Evolutionary conservation across 2,329 filamentous ascomycete genomes (phyloP).

Genomic region (Aspergillus proliferans): DNA sequence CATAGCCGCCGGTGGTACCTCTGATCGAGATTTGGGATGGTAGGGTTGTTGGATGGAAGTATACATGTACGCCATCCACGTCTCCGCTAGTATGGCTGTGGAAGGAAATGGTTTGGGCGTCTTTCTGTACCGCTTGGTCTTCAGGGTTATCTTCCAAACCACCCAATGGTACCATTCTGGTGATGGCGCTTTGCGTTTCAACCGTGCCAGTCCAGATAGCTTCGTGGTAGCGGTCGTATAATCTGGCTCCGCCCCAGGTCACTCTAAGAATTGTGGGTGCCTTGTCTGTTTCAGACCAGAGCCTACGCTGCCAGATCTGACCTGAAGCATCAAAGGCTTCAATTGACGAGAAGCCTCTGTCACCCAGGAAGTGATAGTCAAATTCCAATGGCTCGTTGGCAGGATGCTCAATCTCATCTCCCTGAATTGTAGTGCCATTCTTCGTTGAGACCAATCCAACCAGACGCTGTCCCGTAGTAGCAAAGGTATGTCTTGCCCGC

Average conservation of each 20-base stretch:
- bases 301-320: slow-evolving; percentile 4
- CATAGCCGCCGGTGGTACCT: slow-evolving; percentile 8
- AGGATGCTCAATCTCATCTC: slow-evolving; percentile 4
- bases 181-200: neutral
- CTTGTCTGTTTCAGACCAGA: slow-evolving; percentile 7
- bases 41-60: neutral
- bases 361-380: slow-evolving; percentile 7
- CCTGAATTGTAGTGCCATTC: slow-evolving; percentile 3
- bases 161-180: slow-evolving; percentile 3
- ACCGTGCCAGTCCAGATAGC: slow-evolving; percentile 9
- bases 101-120: neutral
- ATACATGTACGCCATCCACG: slow-evolving; percentile 5
- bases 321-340: slow-evolving; percentile 9
- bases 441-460: slow-evolving; percentile 3
- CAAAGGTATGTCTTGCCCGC: slow-evolving; percentile 5
- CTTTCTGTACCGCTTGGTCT: slow-evolving; percentile 1
- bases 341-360: slow-evolving; percentile 8
- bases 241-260: slow-evolving; percentile 9
- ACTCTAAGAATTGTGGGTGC: slow-evolving; percentile 3
- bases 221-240: slow-evolving; percentile 9
- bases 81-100: slow-evolving; percentile 10
- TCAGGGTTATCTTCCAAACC: slow-evolving; percentile 7
- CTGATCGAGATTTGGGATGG: slow-evolving; percentile 1
- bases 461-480: slow-evolving; percentile 8
- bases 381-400: neutral